Evolutionary conservation across 805 yeast species (phyloP), one percentile per base, ranked within the genome.

Genomic region (Candida montana): DNA sequence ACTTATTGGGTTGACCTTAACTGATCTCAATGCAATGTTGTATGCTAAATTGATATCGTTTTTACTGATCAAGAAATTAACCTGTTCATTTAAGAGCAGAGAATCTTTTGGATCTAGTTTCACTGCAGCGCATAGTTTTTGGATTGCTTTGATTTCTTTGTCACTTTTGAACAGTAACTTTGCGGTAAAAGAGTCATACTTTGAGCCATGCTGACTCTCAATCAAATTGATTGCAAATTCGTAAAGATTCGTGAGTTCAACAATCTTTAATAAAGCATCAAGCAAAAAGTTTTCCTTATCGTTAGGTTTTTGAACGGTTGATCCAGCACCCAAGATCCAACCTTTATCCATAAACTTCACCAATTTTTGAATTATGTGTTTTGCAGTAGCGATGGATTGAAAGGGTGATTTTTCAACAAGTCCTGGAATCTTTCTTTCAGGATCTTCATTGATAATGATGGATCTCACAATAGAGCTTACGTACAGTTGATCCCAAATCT

Each of bases 1-100:
- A 57, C 83, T 91, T 2, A 86, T 69, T 0, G 95, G 95, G n/a
- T 84, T 67, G 2, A 83, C 68, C 38, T 74, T 68, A 16, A 83
- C 79, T 5, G 89, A 75, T 20, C 75, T 68, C 16, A 69, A 62
- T 0, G 95, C 83, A 9, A 81, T 63, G 18, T 68, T 61, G 15
- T 77, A 57, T 0, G 95, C 95, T 33, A 75, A 56, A 31, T 69
- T 73, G 15, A 70, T 65, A n/a, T 76, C 54, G 20, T 66, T 60
- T 55, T 81, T 82, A 7, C 72, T 54, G 5, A 81, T 61, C 41
- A 87, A 65, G 53, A 80, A 84, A 48, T 71, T 69, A 1, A 83
- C 77, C 60, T 87, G 95, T 49, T 51, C 54, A 37, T 51, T 54
- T 23, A 57, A 36, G 11, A 55, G 30, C 16, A 55, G 33, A 5